Base-by-base conservation (phyloP, 331 rosid genomes). In the Phaseolus coccineus region DNA sequence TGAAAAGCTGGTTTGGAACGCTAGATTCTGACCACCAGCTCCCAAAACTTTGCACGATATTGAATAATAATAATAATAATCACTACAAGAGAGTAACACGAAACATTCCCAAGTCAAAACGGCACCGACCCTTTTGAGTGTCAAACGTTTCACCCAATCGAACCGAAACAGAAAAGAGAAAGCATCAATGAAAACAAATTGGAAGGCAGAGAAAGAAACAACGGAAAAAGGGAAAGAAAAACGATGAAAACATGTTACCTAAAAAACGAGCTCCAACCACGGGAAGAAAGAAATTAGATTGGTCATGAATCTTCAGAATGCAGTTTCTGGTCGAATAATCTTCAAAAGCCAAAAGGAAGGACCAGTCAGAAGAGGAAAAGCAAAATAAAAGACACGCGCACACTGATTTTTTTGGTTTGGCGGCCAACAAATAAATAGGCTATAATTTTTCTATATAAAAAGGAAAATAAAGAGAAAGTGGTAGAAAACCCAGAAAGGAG, bases 231-330 rank as follows among this genome's bases (percentile, higher is more conserved):
- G 51, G 4, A 48, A 51, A 37, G 8, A 74, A 33, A 16, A 33
- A 46, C 2, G 19, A 58, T 68, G 11, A 74, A 33, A 14, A 35
- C 12, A 35, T 0, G 58, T 44, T 82, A 89, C 96, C 90, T 57
- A 77, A 80, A 0, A 46, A 42, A 33, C 69, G 74, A 85, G 90
- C 82, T 82, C 80, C 10, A 76, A 88, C 73, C 80, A 77, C 37
- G 73, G 51, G 76, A 81, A 77, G n/a, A 31, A 71, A 8, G 52
- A 46, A 79, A 74, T 39, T 71, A 47, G 56, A 87, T 55, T 62
- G 69, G 71, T 55, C 81, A 78, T 68, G 1, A 78, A 76, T 85
- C 84, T 72, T 59, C 66, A 69, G 58, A 91, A 87, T 81, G 90
- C 87, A 72, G 84, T 3, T 33, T 66, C 44, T 11, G 30, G 65